Base-by-base conservation (phyloP, 164 flowering plant genomes). In the Amborella trichopoda region DNA sequence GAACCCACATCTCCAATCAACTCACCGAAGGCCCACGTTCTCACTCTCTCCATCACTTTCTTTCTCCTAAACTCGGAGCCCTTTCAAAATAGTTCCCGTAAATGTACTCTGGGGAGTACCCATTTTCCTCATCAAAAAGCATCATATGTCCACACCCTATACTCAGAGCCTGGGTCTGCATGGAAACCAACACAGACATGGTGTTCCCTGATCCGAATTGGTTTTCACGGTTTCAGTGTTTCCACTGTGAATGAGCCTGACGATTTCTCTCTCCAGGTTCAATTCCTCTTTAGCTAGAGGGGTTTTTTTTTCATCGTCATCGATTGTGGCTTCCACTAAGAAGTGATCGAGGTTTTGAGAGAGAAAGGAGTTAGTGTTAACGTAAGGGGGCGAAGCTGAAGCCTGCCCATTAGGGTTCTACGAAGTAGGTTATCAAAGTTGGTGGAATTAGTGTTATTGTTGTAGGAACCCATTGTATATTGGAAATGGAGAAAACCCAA, bases 71-170 rank as follows among this genome's bases (percentile, higher is more conserved):
- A n/a, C n/a, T n/a, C n/a, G n/a, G n/a, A n/a, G n/a, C 47, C 59
- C 80, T 78, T 74, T 91, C 94, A 26, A 87, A 84, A 61, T 91
- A 87, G 69, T 91, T 84, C 58, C 96, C 99, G 54, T 87, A 87
- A 18, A 87, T 77, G 58, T 87, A 87, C 78, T 91, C 95, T 0
- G 88, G 95, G 0, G 71, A 47, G 48, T 75, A 87, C 26, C 88
- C 96, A 49, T 76, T 60, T 50, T 78, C 91, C 27, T 84, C 90
- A 66, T 91, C 95, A 50, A 73, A 84, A 53, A 84, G 46, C 95
- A 84, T 80, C 2, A 91, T 72, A 54, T 84, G 96, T 5, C 99
- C 99, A 91, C 0, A 84, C 96, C 43, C 99, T 76, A 33, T 84
- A 87, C 49, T 77, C 94, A 23, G 81, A 73, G 0, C 61, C 88